Percentiles rank a stretch among this genome's conserved stretches.
Evolutionary conservation across 2,329 filamentous ascomycete species (phyloP).

Genomic region (Botrytis sinoallii): DNA sequence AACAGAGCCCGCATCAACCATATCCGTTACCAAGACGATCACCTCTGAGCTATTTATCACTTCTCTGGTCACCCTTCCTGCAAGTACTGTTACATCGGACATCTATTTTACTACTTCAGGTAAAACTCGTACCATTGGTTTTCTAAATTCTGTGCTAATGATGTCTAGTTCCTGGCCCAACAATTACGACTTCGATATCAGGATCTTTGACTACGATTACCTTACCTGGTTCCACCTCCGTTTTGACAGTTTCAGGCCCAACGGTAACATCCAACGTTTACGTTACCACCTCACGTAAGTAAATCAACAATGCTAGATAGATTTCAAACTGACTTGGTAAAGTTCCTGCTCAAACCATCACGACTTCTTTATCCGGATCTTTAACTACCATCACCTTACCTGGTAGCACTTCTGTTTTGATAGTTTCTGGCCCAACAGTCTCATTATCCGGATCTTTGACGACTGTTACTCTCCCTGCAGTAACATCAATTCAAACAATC

Average conservation of each 20-base stretch:
- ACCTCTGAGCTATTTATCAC: conserved; percentile 9
- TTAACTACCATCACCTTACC: conserved; percentile 20
- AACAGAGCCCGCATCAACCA: neutral
- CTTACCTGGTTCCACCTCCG: conserved; percentile 9
- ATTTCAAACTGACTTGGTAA: neutral
- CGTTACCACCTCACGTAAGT: conserved; percentile 7
- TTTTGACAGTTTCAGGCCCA: neutral
- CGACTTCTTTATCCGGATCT: conserved; percentile 22
- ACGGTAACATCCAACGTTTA: neutral
- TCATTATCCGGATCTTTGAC: conserved; percentile 10
- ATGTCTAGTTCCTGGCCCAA: neutral
- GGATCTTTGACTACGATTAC: conserved; percentile 15
- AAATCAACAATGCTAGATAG: neutral
- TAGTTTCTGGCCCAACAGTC: conserved; percentile 2
- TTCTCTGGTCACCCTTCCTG: neutral
- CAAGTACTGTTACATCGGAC: neutral
- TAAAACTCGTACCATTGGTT: neutral
- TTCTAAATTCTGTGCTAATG: neutral
- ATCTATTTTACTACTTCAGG: conserved; percentile 4
- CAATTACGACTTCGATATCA: conserved; percentile 19
- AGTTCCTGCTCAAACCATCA: conserved; percentile 8
- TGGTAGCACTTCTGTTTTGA: conserved; percentile 7
- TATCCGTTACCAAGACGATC: conserved; percentile 5
- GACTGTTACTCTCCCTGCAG: neutral
- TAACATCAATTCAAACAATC: neutral